Evolutionary conservation across 306 rosid species (phyloP).

Genomic region (Dicorynia guianensis): DNA sequence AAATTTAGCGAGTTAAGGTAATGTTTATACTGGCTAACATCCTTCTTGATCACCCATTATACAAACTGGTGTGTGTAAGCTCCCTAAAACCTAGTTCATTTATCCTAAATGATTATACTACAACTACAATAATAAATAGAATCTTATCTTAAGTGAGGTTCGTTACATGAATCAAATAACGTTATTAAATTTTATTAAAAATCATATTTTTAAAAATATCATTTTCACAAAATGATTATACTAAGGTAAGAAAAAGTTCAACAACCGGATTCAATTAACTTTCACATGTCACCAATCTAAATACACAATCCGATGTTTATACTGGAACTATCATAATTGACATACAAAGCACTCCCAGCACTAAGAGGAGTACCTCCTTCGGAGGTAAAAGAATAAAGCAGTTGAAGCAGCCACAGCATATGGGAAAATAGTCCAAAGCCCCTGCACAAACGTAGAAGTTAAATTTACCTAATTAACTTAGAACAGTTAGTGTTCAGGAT

Average conservation of each 20-base stretch:
- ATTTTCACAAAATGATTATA: background rate
- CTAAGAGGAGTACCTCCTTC: slow-evolving; percentile 47
- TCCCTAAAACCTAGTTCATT: no score
- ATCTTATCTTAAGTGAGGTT: no score
- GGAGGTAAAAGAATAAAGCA: slow-evolving; percentile 61
- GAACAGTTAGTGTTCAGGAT: background rate
- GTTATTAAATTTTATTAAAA: no score
- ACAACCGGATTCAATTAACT: slow-evolving; percentile 24
- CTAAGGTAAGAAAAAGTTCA: slow-evolving; percentile 22
- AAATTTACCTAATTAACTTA: slow-evolving; percentile 33
- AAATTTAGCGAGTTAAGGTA: no score
- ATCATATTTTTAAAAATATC: no score
- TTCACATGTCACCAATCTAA: slow-evolving; percentile 20
- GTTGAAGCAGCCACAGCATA: slow-evolving; percentile 68
- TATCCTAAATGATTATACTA: no score
- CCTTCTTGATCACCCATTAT: no score
- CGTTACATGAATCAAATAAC: no score
- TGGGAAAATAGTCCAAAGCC: slow-evolving; percentile 70
- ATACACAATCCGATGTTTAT: slow-evolving; percentile 17
- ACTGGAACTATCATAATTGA: background rate
- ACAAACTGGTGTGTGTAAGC: no score
- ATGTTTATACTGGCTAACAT: no score
- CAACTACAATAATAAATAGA: no score
- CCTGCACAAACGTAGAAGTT: slow-evolving; percentile 45
- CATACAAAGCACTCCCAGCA: slow-evolving; percentile 30